phyloP scores from a whole-genome alignment of 345 rosid genomes.

The Eucalyptus pumila region DNA sequence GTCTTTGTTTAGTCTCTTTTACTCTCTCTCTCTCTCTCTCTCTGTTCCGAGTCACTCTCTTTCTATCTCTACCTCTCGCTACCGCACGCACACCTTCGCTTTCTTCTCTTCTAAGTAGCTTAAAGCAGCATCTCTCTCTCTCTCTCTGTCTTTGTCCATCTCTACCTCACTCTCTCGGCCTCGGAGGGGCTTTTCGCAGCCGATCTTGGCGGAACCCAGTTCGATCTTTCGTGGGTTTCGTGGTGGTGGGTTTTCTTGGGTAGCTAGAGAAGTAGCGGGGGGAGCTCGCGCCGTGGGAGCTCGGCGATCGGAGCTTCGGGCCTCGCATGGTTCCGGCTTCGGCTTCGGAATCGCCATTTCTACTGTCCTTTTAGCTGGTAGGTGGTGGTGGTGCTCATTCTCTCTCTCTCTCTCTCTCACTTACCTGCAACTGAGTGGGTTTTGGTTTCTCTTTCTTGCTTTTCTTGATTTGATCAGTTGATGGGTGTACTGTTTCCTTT shows the following conservation, averaged over 20 bases:
- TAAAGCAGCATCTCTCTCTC: not conserved
- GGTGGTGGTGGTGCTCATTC: not conserved
- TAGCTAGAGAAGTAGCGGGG: not conserved
- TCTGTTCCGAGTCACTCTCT: not conserved
- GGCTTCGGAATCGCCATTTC: not conserved
- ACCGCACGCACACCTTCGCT: conserved; percentile 1
- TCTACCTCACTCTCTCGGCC: not conserved
- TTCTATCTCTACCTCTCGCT: not conserved
- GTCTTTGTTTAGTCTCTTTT: not conserved
- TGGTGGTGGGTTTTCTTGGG: not conserved
- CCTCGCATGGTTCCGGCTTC: not conserved
- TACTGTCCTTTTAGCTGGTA: not conserved
- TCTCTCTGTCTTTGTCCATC: not conserved
- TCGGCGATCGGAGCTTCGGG: not conserved
- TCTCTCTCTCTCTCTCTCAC: not conserved
- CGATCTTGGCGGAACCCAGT: not conserved
- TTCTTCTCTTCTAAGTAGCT: conserved; percentile 28
- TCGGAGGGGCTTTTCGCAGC: not conserved
- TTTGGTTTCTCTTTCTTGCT: not conserved
- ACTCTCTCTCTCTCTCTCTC: not conserved
- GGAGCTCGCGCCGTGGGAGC: not conserved
- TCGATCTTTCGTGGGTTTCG: not conserved
- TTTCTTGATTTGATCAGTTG: not conserved
- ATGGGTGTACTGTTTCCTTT: not conserved
- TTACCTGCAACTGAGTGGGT: no score